These are phyloP conservation scores for Colletotrichum gigasporum DNA, from an alignment of 2,329 filamentous ascomycete genomes.

Conservation along the genomic window DNA sequence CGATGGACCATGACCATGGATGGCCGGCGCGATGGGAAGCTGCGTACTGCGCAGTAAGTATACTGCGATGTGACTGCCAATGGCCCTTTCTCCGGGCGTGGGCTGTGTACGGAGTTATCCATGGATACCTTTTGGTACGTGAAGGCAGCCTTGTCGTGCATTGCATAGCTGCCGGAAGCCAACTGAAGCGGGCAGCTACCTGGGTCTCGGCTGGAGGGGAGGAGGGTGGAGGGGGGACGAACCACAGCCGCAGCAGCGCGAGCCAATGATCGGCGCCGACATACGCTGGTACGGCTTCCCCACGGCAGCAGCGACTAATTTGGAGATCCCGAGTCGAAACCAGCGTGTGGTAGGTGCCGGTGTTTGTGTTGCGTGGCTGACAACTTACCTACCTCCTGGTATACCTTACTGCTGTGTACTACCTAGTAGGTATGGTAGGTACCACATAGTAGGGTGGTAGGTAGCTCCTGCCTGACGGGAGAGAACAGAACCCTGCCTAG, in stretches of 20 bases:
- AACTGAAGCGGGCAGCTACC: slow-evolving; percentile 22
- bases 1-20: slow-evolving; percentile 10
- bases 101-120: too few relatives aligned
- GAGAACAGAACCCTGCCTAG: too few relatives aligned
- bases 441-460: not conserved
- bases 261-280: slow-evolving; percentile 11
- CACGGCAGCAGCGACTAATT: not conserved
- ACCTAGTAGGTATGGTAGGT: not conserved
- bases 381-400: not conserved
- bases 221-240: too few relatives aligned
- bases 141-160: slow-evolving; percentile 17
- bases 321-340: slow-evolving; percentile 26
- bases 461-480: too few relatives aligned
- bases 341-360: not conserved
- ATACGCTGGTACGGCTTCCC: not conserved
- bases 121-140: too few relatives aligned
- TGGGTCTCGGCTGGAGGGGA: slow-evolving; percentile 26
- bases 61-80: slow-evolving; percentile 8
- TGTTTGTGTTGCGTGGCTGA: not conserved
- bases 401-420: not conserved
- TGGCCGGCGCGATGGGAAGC: not conserved
- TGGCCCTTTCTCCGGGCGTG: not conserved
- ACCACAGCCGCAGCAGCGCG: not conserved
- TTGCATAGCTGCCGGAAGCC: slow-evolving; percentile 3
- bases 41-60: too few relatives aligned